A percentile compares a stretch with the other conserved stretches of the same genome.
Evolutionary conservation across 768 basidiomycete species (phyloP).

Genomic region (Auricularia heimuer): DNA sequence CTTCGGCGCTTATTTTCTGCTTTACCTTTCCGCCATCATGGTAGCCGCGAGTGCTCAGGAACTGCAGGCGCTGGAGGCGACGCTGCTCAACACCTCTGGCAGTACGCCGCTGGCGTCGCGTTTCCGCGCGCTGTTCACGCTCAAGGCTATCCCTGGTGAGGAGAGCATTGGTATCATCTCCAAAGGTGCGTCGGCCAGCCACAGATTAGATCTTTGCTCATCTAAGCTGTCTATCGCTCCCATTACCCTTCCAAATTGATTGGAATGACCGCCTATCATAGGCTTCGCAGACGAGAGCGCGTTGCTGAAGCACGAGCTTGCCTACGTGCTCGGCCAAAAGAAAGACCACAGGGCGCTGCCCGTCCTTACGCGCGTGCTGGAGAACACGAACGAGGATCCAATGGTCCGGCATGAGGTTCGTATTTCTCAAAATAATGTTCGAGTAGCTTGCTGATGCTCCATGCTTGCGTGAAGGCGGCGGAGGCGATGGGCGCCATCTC

Average conservation of each 20-base stretch:
- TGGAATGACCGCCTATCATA: conserved; percentile 19
- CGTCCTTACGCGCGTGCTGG: conserved; percentile 65
- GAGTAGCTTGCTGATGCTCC: conserved; percentile 5
- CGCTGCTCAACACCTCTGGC: conserved; percentile 68
- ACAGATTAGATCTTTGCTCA: not conserved
- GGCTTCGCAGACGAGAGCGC: conserved; percentile 83
- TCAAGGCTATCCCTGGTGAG: conserved; percentile 73
- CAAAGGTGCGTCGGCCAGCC: conserved; percentile 42
- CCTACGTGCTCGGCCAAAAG: conserved; percentile 94
- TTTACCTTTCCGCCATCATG: not conserved
- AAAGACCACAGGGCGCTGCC: conserved; percentile 64
- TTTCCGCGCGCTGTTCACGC: conserved; percentile 85
- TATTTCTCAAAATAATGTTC: conserved; percentile 1
- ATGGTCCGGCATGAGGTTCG: conserved; percentile 97
- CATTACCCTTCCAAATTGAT: not conserved
- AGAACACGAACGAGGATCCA: conserved; percentile 62
- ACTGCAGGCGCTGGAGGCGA: conserved; percentile 58
- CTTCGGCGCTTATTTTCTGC: not conserved
- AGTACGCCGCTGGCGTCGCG: conserved; percentile 72
- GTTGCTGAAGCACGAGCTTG: conserved; percentile 91
- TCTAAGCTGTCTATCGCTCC: not conserved
- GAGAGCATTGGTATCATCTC: conserved; percentile 79
- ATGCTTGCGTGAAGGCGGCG: conserved; percentile 55
- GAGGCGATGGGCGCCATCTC: conserved; percentile 97
- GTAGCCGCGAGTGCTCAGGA: conserved; percentile 27